Conservation (phyloP, 2,329 filamentous ascomycete species). For the Aulographum hederae region DNA sequence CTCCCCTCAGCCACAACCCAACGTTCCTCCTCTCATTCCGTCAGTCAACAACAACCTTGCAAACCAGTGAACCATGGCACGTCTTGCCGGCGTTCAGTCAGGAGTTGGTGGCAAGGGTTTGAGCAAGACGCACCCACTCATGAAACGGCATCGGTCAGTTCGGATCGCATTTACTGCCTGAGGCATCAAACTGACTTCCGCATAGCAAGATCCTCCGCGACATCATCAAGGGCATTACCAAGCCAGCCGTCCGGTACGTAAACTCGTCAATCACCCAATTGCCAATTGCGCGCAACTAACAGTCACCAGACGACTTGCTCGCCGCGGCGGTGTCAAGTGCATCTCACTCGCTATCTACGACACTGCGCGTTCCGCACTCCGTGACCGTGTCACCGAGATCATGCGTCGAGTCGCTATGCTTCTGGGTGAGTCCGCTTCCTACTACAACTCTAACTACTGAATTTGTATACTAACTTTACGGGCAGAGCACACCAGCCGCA, state of each 20-base stretch:
- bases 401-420: neutral
- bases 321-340: slow-evolving; percentile 59
- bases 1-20: no score
- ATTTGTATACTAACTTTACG: neutral
- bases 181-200: no score
- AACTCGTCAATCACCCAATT: neutral
- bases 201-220: slow-evolving; percentile 10
- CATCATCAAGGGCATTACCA: slow-evolving; percentile 15
- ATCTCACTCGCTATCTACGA: slow-evolving; percentile 49
- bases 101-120: no score
- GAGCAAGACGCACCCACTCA: no score
- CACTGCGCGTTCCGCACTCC: slow-evolving; percentile 36
- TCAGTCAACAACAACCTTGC: no score
- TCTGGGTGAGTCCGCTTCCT: neutral
- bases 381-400: slow-evolving; percentile 22
- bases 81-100: no score
- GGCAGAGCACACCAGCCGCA: neutral
- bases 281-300: slow-evolving; percentile 7
- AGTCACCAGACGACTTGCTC: slow-evolving; percentile 42
- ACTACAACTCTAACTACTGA: neutral
- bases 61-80: no score
- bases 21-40: no score
- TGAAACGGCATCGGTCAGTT: no score
- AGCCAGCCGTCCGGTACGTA: slow-evolving; percentile 16
- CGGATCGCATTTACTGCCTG: no score